These are phyloP conservation scores for Noccaea caerulescens DNA, from an alignment of 345 rosid genomes.

Conservation along the genomic window DNA sequence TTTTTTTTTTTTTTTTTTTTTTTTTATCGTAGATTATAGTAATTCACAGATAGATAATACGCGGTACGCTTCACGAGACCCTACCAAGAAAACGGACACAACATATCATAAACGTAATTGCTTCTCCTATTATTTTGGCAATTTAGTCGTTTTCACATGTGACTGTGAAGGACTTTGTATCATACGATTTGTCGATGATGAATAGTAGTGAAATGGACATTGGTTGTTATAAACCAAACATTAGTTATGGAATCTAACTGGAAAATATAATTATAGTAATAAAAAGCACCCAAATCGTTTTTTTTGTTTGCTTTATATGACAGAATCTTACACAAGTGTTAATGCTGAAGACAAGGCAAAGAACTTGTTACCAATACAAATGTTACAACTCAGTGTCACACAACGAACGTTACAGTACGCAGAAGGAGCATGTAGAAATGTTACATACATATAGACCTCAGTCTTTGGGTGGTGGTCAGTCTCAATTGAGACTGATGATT, in stretches of 20 bases:
- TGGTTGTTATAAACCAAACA: neutral
- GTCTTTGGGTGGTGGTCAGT: constrained; percentile 3
- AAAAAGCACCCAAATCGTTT: neutral
- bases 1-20: neutral
- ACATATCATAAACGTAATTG: neutral
- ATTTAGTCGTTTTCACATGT: neutral
- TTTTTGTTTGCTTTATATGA: neutral
- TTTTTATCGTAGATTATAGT: neutral
- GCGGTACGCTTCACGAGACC: neutral
- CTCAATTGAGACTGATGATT: constrained; percentile 32
- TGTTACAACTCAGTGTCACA: constrained; percentile 21
- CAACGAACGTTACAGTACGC: constrained; percentile 24
- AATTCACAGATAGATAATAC: neutral
- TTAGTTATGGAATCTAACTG: neutral
- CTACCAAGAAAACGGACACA: neutral
- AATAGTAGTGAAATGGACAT: neutral
- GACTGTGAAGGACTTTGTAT: constrained; percentile 1
- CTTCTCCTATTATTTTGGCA: no score
- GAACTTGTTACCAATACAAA: constrained; percentile 37
- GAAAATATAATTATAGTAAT: neutral
- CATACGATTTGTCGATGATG: neutral
- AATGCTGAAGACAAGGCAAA: constrained; percentile 12
- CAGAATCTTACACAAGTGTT: constrained; percentile 2
- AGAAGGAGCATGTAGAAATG: constrained; percentile 7
- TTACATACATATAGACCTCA: constrained; percentile 29